Evolutionary conservation across 352 stramenopile genomes (phyloP).

Genomic region (Pythium utonaiense): DNA sequence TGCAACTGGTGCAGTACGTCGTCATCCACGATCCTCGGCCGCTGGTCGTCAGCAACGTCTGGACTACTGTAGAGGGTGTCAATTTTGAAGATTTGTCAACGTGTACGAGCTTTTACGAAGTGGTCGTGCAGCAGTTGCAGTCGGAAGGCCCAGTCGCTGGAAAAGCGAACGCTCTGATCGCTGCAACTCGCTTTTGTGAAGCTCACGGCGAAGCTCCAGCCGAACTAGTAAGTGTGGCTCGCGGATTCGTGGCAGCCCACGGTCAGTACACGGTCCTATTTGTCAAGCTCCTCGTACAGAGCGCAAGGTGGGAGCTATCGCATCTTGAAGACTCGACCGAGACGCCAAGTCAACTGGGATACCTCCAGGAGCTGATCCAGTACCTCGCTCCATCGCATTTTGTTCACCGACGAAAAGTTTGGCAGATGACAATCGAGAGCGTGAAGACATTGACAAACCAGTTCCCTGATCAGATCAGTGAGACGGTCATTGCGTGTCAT

Average conservation of each 20-base stretch:
- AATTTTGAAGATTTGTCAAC: background rate
- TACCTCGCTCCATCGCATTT: background rate
- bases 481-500: background rate
- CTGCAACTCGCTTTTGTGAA: background rate
- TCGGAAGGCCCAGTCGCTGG: background rate
- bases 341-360: background rate
- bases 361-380: slow-evolving; percentile 2
- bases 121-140: background rate
- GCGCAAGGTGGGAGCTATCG: background rate
- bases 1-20: slow-evolving; percentile 7
- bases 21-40: slow-evolving; percentile 4
- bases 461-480: background rate
- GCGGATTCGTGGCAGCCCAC: background rate
- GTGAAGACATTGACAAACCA: background rate
- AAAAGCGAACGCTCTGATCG: background rate
- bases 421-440: background rate
- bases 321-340: too few species aligned
- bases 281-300: background rate
- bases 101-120: background rate
- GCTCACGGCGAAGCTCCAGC: background rate
- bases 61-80: background rate
- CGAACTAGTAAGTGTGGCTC: background rate
- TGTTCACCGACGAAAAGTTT: background rate
- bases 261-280: background rate
- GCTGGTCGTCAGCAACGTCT: background rate